A percentile compares a stretch with the other conserved stretches of the same genome.
phyloP scores from a whole-genome alignment of 371 early-diverging fungal genomes.

The Mucor plumbeus region DNA sequence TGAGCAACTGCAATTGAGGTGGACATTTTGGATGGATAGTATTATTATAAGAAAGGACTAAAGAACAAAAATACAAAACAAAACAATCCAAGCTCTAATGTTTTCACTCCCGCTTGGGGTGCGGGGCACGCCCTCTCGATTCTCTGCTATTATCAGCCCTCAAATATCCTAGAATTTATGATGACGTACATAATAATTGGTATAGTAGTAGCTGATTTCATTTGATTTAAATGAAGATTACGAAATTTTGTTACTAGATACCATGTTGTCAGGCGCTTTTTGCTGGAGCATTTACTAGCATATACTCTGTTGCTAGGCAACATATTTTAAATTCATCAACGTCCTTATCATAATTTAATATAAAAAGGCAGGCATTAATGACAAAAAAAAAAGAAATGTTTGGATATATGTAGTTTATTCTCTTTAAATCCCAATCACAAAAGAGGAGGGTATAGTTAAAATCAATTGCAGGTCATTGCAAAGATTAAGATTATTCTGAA shows the following conservation, averaged over 20 bases:
- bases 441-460: neutral
- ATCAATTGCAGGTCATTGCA: neutral
- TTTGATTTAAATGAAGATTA: too few species aligned
- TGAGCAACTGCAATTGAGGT: constrained; percentile 51
- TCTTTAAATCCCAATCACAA: neutral
- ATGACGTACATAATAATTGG: constrained; percentile 1
- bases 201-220: too few species aligned
- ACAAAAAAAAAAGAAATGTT: too few species aligned
- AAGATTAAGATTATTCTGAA: neutral
- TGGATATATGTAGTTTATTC: neutral
- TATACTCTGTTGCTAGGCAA: too few species aligned
- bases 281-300: too few species aligned
- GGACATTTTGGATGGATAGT: constrained; percentile 10
- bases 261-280: too few species aligned
- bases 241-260: too few species aligned
- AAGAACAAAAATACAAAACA: constrained; percentile 11
- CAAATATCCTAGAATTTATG: neutral
- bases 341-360: too few species aligned
- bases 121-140: neutral
- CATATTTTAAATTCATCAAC: too few species aligned
- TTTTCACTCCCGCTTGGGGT: constrained; percentile 8
- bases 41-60: constrained; percentile 12
- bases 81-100: constrained; percentile 11
- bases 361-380: too few species aligned
- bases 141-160: neutral